Evolutionary conservation across 306 rosid genomes (phyloP).

Genomic region (Prunus mongolica): DNA sequence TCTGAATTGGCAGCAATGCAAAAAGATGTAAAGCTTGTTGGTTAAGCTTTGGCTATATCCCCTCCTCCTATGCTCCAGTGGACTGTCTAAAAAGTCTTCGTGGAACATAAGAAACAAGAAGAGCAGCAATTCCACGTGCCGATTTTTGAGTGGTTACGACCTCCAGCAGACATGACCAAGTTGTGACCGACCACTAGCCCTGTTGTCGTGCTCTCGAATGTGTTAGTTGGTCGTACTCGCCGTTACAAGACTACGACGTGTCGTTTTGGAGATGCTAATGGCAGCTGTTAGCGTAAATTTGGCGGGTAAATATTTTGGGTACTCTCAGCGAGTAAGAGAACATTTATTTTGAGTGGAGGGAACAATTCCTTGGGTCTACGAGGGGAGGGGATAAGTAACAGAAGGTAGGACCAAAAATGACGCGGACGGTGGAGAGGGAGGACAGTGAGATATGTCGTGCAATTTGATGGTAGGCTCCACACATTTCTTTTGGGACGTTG

Average conservation of each 20-base stretch:
- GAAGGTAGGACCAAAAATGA: not conserved
- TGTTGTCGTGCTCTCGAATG: not conserved
- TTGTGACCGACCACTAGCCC: not conserved
- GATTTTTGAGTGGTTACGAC: constrained; percentile 2
- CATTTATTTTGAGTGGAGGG: no score
- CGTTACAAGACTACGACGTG: not conserved
- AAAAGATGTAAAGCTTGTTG: constrained; percentile 27
- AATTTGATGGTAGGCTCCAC: not conserved
- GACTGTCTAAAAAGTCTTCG: constrained; percentile 13
- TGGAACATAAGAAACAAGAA: not conserved
- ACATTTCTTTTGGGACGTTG: not conserved
- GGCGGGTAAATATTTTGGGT: not conserved
- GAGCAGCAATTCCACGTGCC: constrained; percentile 31
- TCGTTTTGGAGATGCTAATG: not conserved
- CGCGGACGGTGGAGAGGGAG: constrained; percentile 33
- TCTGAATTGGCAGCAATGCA: constrained; percentile 17
- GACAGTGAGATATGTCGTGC: not conserved
- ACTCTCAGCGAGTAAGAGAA: not conserved
- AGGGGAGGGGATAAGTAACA: constrained; percentile 17
- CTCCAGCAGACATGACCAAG: constrained; percentile 7
- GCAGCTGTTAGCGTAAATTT: not conserved
- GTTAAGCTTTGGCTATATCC: not conserved
- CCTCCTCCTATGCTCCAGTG: not conserved
- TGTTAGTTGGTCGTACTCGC: not conserved
- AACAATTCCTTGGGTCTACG: not conserved